Evolutionary conservation across 345 rosid species (phyloP).

Genomic region (Isatis tinctoria): DNA sequence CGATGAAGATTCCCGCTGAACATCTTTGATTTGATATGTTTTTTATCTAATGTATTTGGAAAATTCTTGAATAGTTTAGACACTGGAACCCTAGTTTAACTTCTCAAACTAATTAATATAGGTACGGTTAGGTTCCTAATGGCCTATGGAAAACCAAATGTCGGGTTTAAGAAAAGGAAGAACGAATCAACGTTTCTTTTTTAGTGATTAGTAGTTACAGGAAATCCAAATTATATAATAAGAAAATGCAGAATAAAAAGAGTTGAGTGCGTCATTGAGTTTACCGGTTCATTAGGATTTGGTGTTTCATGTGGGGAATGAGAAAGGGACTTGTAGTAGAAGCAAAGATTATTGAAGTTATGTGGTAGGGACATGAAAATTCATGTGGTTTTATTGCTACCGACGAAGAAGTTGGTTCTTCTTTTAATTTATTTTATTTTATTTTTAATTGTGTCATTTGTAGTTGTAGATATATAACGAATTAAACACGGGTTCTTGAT

Average conservation of each 20-base stretch:
- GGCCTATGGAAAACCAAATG: no score
- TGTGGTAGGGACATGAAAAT: conserved; percentile 3
- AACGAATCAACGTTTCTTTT: no score
- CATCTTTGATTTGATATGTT: no score
- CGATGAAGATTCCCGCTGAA: no score
- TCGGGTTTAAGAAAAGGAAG: no score
- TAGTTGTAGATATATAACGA: conserved; percentile 5
- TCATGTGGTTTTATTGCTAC: conserved; percentile 29
- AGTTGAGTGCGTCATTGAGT: conserved; percentile 20
- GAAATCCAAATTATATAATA: no score
- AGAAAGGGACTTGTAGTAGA: conserved; percentile 29
- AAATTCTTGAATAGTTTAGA: no score
- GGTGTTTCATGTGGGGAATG: conserved; percentile 23
- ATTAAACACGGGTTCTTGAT: conserved; percentile 23
- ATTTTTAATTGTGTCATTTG: not conserved
- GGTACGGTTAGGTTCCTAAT: no score
- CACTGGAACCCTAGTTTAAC: no score
- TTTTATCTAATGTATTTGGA: no score
- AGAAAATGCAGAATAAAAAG: not conserved
- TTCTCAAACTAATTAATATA: no score
- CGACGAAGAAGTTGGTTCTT: conserved; percentile 15
- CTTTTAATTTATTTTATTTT: not conserved
- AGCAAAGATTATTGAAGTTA: conserved; percentile 21
- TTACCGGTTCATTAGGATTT: conserved; percentile 20
- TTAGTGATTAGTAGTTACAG: no score